A percentile compares a stretch with the other conserved stretches of the same genome.
Conservation (phyloP, 2,329 filamentous ascomycete species). For the Lasiodiplodia hormozganensis region DNA sequence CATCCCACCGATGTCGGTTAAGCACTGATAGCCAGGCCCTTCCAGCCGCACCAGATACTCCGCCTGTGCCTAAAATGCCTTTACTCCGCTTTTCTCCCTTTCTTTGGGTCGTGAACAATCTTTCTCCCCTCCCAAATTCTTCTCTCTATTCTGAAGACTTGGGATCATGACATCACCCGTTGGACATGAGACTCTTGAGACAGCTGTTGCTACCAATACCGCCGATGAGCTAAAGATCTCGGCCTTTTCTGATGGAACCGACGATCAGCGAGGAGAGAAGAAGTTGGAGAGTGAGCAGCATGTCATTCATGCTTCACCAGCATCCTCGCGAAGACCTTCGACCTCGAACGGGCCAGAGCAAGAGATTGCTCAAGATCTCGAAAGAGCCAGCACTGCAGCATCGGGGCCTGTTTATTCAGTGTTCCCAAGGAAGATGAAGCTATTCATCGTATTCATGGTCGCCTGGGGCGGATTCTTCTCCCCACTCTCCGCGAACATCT, state of each 20-base stretch:
- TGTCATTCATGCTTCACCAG: slow-evolving; percentile 4
- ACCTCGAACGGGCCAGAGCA: slow-evolving; percentile 23
- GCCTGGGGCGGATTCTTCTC: slow-evolving; percentile 61
- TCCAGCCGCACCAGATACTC: slow-evolving; percentile 9
- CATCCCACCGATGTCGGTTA: slow-evolving; percentile 18
- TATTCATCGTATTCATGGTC: slow-evolving; percentile 57
- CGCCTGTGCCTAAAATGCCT: neutral
- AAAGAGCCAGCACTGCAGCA: slow-evolving; percentile 32
- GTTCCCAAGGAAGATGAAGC: slow-evolving; percentile 45
- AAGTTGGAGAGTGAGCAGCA: neutral
- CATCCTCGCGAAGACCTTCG: slow-evolving; percentile 19
- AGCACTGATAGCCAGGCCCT: neutral
- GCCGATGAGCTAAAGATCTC: neutral
- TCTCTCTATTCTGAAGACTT: neutral
- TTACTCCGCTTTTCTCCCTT: neutral
- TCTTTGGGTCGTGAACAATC: neutral
- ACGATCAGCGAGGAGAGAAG: neutral
- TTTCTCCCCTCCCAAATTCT: neutral
- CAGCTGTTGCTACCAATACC: neutral
- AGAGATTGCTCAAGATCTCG: slow-evolving; percentile 30
- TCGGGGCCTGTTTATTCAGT: slow-evolving; percentile 34
- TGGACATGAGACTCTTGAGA: neutral
- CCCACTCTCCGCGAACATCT: slow-evolving; percentile 49
- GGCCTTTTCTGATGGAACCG: neutral
- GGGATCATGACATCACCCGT: slow-evolving; percentile 14